Evolutionary conservation across 2,329 filamentous ascomycete genomes (phyloP).

Genomic region (Ceratocystis albifundus): DNA sequence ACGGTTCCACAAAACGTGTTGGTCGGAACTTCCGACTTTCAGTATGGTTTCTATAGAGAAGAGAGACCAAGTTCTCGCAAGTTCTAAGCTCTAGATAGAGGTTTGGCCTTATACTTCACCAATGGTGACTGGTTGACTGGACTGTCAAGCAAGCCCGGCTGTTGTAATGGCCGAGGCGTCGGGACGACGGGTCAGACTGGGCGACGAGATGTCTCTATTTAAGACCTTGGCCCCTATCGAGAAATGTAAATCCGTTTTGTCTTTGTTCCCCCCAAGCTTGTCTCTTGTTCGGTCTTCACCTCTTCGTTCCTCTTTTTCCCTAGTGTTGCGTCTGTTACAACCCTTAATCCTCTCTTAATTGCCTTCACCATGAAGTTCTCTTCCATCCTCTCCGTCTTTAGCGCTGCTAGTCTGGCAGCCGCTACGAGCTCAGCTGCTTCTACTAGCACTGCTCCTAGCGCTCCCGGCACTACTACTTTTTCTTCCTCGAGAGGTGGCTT

Average conservation of each 20-base stretch:
- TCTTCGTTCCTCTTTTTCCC: not conserved
- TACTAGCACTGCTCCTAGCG: not conserved
- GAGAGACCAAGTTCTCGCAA: not conserved
- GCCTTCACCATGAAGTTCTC: conserved; percentile 7
- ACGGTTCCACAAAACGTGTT: not conserved
- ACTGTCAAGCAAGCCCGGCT: not conserved
- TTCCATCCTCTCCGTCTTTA: not conserved
- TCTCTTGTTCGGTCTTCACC: conserved; percentile 3
- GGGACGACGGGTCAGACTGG: not conserved
- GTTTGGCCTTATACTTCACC: not conserved
- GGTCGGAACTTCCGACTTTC: conserved; percentile 9
- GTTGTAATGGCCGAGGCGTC: not conserved
- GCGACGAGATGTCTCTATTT: not conserved
- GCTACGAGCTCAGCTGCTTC: not conserved
- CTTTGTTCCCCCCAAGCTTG: not conserved
- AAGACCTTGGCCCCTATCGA: not conserved
- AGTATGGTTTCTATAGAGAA: not conserved
- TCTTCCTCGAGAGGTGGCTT: not conserved
- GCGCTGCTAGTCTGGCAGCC: not conserved
- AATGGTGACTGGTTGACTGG: not conserved
- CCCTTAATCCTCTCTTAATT: not conserved
- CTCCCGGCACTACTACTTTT: not conserved
- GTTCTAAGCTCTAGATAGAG: not conserved
- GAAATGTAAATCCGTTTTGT: not conserved
- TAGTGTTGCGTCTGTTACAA: not conserved